Conservation (phyloP, 495 filamentous ascomycete genomes). For the Chaetomium fimeti region DNA sequence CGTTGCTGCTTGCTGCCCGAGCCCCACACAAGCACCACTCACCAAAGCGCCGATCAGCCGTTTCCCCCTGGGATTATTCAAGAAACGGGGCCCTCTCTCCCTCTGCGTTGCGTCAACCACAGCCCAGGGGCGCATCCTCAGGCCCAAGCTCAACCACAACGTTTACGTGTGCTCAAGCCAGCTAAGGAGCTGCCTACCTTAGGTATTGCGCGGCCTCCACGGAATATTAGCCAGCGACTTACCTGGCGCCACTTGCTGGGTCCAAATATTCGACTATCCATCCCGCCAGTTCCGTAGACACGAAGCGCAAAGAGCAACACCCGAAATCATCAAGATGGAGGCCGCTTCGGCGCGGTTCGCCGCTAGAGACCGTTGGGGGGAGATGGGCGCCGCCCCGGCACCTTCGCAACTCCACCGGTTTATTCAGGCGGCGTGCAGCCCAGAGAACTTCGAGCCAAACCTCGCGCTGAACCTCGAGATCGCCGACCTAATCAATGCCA, state of each 20-base stretch:
- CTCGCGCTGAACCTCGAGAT: slow-evolving; percentile 96
- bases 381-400: slow-evolving; percentile 70
- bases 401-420: slow-evolving; percentile 88
- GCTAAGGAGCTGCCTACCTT: neutral
- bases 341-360: slow-evolving; percentile 93
- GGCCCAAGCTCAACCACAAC: neutral
- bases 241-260: neutral
- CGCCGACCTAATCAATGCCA: slow-evolving; percentile 91
- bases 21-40: slow-evolving; percentile 2
- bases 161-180: neutral
- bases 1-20: slow-evolving; percentile 23
- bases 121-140: neutral
- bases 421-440: slow-evolving; percentile 92
- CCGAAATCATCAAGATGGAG: slow-evolving; percentile 62
- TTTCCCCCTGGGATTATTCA: slow-evolving; percentile 22
- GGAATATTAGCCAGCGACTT: neutral
- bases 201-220: neutral
- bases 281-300: neutral
- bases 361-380: slow-evolving; percentile 90
- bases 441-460: slow-evolving; percentile 95
- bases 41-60: slow-evolving; percentile 1
- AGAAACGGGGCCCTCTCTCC: slow-evolving; percentile 17
- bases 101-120: slow-evolving; percentile 3
- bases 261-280: neutral
- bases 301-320: slow-evolving; percentile 2